phyloP scores from a whole-genome alignment of 2,329 filamentous ascomycete genomes.

The Aplosporella prunicola region DNA sequence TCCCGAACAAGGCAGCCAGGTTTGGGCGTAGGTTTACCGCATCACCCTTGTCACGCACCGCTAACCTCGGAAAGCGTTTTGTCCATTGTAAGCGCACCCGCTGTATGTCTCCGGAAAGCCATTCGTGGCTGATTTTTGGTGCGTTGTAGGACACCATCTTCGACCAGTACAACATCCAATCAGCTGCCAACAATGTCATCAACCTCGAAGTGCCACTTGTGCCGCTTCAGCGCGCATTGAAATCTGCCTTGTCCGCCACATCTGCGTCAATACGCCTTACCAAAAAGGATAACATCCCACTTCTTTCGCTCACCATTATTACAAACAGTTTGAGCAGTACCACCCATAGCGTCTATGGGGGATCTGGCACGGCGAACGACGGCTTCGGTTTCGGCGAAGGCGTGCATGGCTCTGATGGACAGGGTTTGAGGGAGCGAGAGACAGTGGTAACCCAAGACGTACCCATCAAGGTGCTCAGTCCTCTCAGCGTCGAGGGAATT shows the following conservation, averaged over 20 bases:
- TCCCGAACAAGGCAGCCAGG: slow-evolving; percentile 86
- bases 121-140: too few relatives aligned
- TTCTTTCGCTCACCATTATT: slow-evolving; percentile 83
- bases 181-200: slow-evolving; percentile 80
- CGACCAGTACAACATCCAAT: slow-evolving; percentile 71
- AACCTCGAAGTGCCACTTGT: slow-evolving; percentile 92
- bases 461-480: slow-evolving; percentile 81
- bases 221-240: slow-evolving; percentile 81
- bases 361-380: slow-evolving; percentile 18
- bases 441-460: slow-evolving; percentile 93
- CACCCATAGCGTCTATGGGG: slow-evolving; percentile 30
- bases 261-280: slow-evolving; percentile 81
- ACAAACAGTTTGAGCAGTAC: slow-evolving; percentile 56
- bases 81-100: slow-evolving; percentile 29
- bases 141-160: slow-evolving; percentile 70
- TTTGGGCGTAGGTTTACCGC: slow-evolving; percentile 67
- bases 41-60: not conserved
- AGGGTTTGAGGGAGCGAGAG: slow-evolving; percentile 63
- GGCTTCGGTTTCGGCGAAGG: slow-evolving; percentile 24
- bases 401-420: slow-evolving; percentile 35
- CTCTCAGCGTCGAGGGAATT: slow-evolving; percentile 77
- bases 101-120: too few relatives aligned
- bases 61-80: slow-evolving; percentile 27
- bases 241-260: slow-evolving; percentile 71
- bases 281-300: slow-evolving; percentile 79